Evolutionary conservation across 441 rosid species (phyloP).

Genomic region (Omphalea diandra): DNA sequence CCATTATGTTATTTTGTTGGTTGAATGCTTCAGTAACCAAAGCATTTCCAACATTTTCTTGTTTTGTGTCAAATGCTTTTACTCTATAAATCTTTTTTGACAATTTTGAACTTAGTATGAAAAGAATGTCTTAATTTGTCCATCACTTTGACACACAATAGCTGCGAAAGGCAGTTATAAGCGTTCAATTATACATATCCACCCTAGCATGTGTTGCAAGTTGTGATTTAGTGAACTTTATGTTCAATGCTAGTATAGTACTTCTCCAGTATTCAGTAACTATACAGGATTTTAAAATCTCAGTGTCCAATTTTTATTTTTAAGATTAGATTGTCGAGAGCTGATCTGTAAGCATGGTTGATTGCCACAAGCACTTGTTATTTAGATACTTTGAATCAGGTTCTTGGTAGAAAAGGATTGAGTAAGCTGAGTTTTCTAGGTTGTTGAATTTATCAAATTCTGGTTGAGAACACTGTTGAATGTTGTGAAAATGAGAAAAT

Average conservation of each 20-base stretch:
- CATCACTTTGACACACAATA: neutral
- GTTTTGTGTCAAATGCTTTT: neutral
- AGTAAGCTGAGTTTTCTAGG: no score
- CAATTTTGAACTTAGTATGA: neutral
- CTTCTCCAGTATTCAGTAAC: neutral
- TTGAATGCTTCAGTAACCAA: neutral
- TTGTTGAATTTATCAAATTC: neutral
- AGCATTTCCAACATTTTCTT: neutral
- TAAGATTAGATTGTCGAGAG: neutral
- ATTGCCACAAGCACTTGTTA: neutral
- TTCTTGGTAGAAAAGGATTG: neutral
- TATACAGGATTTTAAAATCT: neutral
- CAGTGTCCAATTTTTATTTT: neutral
- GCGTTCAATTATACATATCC: neutral
- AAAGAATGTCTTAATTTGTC: neutral
- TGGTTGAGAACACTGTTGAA: neutral
- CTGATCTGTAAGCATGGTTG: neutral
- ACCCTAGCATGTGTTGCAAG: no score
- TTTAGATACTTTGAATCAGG: neutral
- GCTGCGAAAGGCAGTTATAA: neutral
- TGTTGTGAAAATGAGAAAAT: neutral
- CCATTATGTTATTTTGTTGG: neutral
- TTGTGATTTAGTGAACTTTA: neutral
- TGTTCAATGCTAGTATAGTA: neutral
- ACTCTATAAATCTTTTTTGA: neutral